Conservation (phyloP, 805 yeast species). For the Saccharomycodes ludwigii region DNA sequence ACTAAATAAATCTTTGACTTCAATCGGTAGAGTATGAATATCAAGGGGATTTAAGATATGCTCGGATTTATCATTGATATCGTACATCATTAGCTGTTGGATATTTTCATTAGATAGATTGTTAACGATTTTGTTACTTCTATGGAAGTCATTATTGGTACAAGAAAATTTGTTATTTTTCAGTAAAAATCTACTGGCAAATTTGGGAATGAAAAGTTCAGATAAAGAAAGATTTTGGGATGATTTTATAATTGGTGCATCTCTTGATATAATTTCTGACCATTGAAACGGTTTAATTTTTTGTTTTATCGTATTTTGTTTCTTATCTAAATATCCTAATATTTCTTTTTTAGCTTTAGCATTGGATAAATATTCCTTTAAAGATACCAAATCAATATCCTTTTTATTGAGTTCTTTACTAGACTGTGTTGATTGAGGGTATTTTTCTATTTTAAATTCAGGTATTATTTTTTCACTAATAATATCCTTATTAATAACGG, state of each 20-base stretch:
- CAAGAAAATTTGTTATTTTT: background rate
- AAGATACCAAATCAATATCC: background rate
- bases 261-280: background rate
- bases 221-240: background rate
- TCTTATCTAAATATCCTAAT: background rate
- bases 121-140: slow-evolving; percentile 4
- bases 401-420: background rate
- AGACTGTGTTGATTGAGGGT: background rate
- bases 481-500: background rate
- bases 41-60: background rate
- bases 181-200: background rate
- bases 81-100: background rate
- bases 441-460: no score
- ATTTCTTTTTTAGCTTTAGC: slow-evolving; percentile 1
- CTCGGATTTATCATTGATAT: background rate
- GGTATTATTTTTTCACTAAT: background rate
- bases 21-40: slow-evolving; percentile 10
- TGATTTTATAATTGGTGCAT: background rate
- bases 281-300: background rate
- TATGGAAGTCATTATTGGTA: slow-evolving; percentile 7
- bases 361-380: background rate
- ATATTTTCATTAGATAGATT: slow-evolving; percentile 8
- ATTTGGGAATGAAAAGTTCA: background rate
- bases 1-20: slow-evolving; percentile 15
- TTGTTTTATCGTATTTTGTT: background rate